Evolutionary conservation across 176 grass and related monocot species (phyloP).

Genomic region (Oryza longistaminata): DNA sequence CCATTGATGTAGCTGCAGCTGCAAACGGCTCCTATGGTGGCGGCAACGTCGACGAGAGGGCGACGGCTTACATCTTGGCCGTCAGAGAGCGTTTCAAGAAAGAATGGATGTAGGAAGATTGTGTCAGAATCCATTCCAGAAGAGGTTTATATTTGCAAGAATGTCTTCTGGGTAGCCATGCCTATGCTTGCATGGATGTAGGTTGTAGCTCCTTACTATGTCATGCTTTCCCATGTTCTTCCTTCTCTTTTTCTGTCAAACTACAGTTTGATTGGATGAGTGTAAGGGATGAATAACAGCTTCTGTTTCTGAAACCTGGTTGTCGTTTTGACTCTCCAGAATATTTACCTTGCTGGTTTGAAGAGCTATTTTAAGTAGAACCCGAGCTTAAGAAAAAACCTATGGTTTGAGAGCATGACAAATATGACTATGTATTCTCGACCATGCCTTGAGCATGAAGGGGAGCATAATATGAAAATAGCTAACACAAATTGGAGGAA

Average conservation of each 20-base stretch:
- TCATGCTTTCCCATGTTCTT: background rate
- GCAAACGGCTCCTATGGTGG: background rate
- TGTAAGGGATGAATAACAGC: conserved; percentile 12
- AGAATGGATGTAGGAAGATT: conserved; percentile 25
- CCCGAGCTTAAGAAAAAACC: background rate
- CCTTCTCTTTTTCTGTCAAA: background rate
- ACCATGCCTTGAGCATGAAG: background rate
- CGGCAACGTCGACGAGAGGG: conserved; percentile 45
- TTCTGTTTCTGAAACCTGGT: background rate
- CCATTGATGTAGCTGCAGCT: conserved; percentile 1
- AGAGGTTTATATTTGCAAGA: conserved; percentile 42
- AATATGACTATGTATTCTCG: background rate
- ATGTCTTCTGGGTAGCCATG: conserved; percentile 36
- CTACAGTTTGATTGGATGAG: conserved; percentile 5
- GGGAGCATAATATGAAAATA: background rate
- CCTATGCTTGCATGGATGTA: conserved; percentile 7
- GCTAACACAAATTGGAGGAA: background rate
- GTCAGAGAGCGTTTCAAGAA: conserved; percentile 55
- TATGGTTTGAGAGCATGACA: background rate
- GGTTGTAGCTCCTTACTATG: conserved; percentile 23
- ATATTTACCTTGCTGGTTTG: background rate
- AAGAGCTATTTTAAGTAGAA: background rate
- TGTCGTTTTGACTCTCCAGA: background rate
- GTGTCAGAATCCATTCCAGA: background rate
- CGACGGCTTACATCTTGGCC: conserved; percentile 46